Percentiles rank a stretch among this genome's conserved stretches.
These are phyloP conservation scores for Hibiscus trionum DNA, from an alignment of 345 rosid genomes.

Conservation along the genomic window DNA sequence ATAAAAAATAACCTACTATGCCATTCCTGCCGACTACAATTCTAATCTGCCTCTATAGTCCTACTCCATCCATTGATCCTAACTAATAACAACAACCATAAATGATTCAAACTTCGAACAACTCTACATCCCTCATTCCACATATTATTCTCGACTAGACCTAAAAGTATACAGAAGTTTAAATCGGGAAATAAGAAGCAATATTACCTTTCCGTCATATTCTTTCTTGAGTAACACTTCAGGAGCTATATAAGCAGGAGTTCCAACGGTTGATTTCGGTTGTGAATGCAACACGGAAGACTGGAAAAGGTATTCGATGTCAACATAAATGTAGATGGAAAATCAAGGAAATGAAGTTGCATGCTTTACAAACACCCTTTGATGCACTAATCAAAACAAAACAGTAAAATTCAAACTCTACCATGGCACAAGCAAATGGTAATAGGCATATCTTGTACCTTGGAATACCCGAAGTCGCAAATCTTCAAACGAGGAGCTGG, in stretches of 20 bases:
- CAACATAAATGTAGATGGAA: slow-evolving; percentile 1
- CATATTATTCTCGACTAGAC: neutral
- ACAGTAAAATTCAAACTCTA: neutral
- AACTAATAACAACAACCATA: neutral
- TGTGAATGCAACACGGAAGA: slow-evolving; percentile 94
- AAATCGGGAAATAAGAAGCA: slow-evolving; percentile 2
- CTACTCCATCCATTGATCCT: neutral
- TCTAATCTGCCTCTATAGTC: neutral
- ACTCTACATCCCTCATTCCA: neutral
- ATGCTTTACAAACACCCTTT: neutral
- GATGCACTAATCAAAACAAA: neutral
- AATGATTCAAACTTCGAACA: neutral
- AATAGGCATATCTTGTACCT: slow-evolving; percentile 36
- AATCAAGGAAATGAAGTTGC: neutral
- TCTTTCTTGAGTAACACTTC: slow-evolving; percentile 95
- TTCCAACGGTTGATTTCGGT: slow-evolving; percentile 96
- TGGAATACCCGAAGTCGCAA: slow-evolving; percentile 99
- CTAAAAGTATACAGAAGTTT: neutral
- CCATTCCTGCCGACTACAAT: neutral
- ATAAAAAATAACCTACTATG: neutral
- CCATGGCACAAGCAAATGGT: slow-evolving; percentile 3
- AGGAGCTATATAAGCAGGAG: slow-evolving; percentile 99
- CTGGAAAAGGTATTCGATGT: slow-evolving; percentile 29
- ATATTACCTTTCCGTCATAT: slow-evolving; percentile 92
- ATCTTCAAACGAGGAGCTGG: slow-evolving; percentile 91